Conservation (phyloP, 192 early-diverging fungal species). For the Coemansia pectinata region DNA sequence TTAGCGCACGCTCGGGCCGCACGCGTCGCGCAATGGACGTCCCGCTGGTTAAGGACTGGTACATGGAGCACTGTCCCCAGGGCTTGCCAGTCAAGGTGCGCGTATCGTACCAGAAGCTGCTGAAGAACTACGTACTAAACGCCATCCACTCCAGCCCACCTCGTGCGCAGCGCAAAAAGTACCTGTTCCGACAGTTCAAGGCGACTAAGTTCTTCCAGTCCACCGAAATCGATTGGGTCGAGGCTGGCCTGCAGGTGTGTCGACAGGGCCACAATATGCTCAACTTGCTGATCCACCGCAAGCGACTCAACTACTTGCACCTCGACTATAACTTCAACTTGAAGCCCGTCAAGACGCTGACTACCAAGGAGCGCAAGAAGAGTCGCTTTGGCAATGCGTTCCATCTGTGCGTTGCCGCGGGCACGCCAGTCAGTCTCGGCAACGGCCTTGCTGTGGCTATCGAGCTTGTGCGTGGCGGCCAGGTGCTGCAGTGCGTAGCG, state of each 20-base stretch:
- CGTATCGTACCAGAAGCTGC: constrained; percentile 97
- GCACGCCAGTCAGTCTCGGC: constrained; percentile 49
- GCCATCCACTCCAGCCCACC: constrained; percentile 83
- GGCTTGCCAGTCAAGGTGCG: constrained; percentile 96
- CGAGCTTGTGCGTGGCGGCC: constrained; percentile 33
- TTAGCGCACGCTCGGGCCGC: constrained; percentile 86
- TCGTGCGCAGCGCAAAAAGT: constrained; percentile 89
- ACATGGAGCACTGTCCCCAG: constrained; percentile 92
- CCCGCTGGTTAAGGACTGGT: constrained; percentile 97
- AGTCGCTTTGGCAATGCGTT: constrained; percentile 98
- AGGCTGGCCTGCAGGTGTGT: constrained; percentile 97
- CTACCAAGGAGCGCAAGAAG: constrained; percentile 99
- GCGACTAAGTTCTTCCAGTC: constrained; percentile 99
- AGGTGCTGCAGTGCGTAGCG: constrained; percentile 31
- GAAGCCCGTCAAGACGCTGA: constrained; percentile 98
- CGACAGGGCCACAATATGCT: constrained; percentile 99
- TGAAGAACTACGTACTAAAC: constrained; percentile 96
- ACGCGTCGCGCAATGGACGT: constrained; percentile 92
- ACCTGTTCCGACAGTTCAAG: constrained; percentile 92
- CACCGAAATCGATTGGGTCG: constrained; percentile 99
- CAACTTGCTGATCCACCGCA: constrained; percentile 96
- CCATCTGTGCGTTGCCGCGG: constrained; percentile 70
- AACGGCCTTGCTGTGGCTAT: constrained; percentile 47
- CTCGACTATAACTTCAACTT: constrained; percentile 99
- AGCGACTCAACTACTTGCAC: constrained; percentile 97